phyloP scores from a whole-genome alignment of 1,139 yeast species.

The Yamadazyma atlantica region DNA sequence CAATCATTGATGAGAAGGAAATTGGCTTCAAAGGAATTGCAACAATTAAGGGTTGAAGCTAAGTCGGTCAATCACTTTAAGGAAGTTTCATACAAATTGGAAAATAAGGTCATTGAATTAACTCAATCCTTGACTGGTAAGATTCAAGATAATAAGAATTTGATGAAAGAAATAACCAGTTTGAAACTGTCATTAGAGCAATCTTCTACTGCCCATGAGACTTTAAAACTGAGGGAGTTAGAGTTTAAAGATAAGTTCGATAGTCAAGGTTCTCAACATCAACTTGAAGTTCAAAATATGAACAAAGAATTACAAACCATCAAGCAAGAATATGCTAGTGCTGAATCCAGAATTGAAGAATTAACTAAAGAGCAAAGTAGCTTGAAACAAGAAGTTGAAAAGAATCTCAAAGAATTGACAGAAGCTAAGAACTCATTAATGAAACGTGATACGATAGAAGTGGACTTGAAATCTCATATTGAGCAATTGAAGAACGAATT shows the following conservation, averaged over 20 bases:
- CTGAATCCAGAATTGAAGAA: conserved; percentile 62
- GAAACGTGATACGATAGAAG: conserved; percentile 66
- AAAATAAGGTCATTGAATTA: conserved; percentile 92
- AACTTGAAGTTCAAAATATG: conserved; percentile 49
- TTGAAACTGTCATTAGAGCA: conserved; percentile 57
- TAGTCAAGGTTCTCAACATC: conserved; percentile 47
- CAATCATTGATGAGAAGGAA: conserved; percentile 81
- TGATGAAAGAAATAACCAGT: conserved; percentile 60
- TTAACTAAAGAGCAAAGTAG: conserved; percentile 65
- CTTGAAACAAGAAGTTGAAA: conserved; percentile 61
- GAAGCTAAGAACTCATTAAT: conserved; percentile 60
- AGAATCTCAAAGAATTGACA: conserved; percentile 61
- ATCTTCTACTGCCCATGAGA: conserved; percentile 57
- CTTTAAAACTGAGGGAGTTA: conserved; percentile 55
- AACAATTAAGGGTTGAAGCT: conserved; percentile 73
- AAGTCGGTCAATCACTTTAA: conserved; percentile 86
- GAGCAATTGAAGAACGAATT: conserved; percentile 69
- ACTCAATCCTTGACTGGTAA: conserved; percentile 80
- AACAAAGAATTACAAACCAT: conserved; percentile 58
- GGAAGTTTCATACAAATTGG: conserved; percentile 89
- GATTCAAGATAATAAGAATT: conserved; percentile 75
- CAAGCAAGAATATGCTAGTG: conserved; percentile 59
- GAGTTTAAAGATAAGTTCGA: conserved; percentile 51
- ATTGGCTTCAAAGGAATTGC: conserved; percentile 66
- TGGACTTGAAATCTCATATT: conserved; percentile 66